Evolutionary conservation across 2,329 filamentous ascomycete genomes (phyloP), one percentile per base, ranked within the genome.

Genomic region (Pseudogymnoascus sp.): DNA sequence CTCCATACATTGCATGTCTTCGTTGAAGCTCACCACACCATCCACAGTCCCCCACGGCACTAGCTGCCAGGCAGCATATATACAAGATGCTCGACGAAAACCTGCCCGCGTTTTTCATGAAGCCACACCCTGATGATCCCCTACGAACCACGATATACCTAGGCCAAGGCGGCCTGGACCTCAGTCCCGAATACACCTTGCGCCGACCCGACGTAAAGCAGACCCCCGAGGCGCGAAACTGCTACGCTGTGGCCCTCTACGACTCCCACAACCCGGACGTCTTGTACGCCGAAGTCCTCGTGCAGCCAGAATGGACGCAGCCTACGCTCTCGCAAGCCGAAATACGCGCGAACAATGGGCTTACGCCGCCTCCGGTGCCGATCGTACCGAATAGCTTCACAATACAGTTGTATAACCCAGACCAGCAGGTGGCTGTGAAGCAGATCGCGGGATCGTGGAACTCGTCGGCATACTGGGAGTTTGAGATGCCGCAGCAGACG

Each of bases 391-490:
- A 87, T 62, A 80, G 84, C 61, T 96, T 97, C 73, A 81, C 82
- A n/a, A 82, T 97, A 39, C 88, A 93, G 69, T 85, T 99, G 2
- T 97, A 97, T 80, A 94, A 96, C 72, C 94, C 94, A 0, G 93
- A 97, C 73, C 91, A 94, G 74, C 83, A 89, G 68, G 79, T 97
- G 17, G 69, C 80, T 0, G 83, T 97, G 36, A 86, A 83, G 68
- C 83, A 87, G 69, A 85, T 89, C 68, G 82, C 87, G 41, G 88
- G 89, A 35, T 86, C 87, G 64, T 96, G 92, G 88, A 92, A 88
- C 65, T 88, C 86, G 64, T 87, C 86, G 12, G 85, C 91, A 60
- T 84, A 84, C 61, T 99, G 93, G 88, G 91, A 94, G 66, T 97
- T 99, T 75, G 90, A 93, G 74, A 87, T 99, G 76, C 94, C 94